A percentile compares a stretch with the other conserved stretches of the same genome.
Evolutionary conservation across 768 basidiomycete species (phyloP).

Genomic region (Crassisporium funariophilum): DNA sequence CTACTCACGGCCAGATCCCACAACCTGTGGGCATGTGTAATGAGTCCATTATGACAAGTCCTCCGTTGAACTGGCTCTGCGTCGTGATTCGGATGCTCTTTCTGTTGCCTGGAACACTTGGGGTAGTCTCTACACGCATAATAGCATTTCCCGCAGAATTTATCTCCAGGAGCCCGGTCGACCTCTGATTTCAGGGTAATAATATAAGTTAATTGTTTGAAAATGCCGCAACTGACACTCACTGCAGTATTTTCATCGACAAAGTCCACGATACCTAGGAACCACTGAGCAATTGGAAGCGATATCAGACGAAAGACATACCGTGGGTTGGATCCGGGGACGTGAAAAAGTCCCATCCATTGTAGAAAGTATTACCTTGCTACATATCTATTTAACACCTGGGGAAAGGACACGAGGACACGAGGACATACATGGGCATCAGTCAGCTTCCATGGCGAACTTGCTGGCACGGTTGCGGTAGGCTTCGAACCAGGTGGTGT

Average conservation of each 20-base stretch:
- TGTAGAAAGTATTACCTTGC: constrained; percentile 76
- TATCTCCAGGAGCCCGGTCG: constrained; percentile 62
- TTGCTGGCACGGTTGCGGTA: constrained; percentile 25
- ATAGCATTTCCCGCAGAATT: constrained; percentile 76
- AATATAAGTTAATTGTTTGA: constrained; percentile 2
- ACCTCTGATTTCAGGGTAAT: constrained; percentile 43
- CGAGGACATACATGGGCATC: constrained; percentile 56
- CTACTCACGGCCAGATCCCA: constrained; percentile 74
- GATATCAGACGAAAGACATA: constrained; percentile 20
- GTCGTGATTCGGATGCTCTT: constrained; percentile 80
- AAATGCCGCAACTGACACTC: no score
- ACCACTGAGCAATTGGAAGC: neutral
- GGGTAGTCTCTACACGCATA: constrained; percentile 89
- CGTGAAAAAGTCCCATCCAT: constrained; percentile 78
- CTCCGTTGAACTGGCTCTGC: constrained; percentile 57
- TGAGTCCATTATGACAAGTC: constrained; percentile 80
- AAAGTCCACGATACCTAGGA: constrained; percentile 51
- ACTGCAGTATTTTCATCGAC: constrained; percentile 64
- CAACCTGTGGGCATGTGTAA: constrained; percentile 91
- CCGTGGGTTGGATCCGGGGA: constrained; percentile 77
- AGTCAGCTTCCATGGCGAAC: constrained; percentile 61
- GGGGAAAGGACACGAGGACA: neutral
- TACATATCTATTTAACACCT: constrained; percentile 22
- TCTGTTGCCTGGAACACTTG: constrained; percentile 65
- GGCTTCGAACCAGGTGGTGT: constrained; percentile 14